Conservation (phyloP, 73 alveolate species). For the Effrenium voratum region DNA sequence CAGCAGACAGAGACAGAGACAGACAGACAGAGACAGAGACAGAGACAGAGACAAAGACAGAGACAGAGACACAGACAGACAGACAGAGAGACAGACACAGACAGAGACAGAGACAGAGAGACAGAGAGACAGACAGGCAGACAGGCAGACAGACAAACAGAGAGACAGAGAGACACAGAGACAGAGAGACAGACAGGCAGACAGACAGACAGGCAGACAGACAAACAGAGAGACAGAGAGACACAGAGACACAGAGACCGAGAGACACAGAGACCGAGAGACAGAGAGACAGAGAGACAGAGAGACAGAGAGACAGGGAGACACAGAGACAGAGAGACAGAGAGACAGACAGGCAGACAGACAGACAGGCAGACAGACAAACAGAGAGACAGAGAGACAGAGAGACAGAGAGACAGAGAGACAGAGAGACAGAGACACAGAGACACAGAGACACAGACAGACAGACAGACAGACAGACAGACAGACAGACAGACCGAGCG, state of each 20-base stretch:
- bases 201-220: slow-evolving; percentile 30
- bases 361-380: slow-evolving; percentile 15
- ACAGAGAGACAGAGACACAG: slow-evolving; percentile 12
- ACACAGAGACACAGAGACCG: slow-evolving; percentile 26
- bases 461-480: slow-evolving; percentile 20
- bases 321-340: slow-evolving; percentile 33
- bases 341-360: slow-evolving; percentile 23
- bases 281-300: slow-evolving; percentile 32
- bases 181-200: slow-evolving; percentile 11
- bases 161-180: slow-evolving; percentile 29
- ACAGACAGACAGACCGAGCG: not conserved
- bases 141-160: slow-evolving; percentile 22
- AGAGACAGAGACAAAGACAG: slow-evolving; percentile 21
- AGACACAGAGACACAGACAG: slow-evolving; percentile 21
- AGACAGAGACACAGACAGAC: slow-evolving; percentile 53
- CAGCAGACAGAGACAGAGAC: slow-evolving; percentile 23
- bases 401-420: slow-evolving; percentile 12
- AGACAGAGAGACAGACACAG: slow-evolving; percentile 44
- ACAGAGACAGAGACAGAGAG: slow-evolving; percentile 34
- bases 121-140: slow-evolving; percentile 28
- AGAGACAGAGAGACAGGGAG: slow-evolving; percentile 27
- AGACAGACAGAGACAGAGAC: slow-evolving; percentile 20
- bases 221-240: slow-evolving; percentile 25
- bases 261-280: slow-evolving; percentile 28
- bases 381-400: slow-evolving; percentile 23